A percentile compares a stretch with the other conserved stretches of the same genome.
Conservation (phyloP, 139 green algal species). For the Chlamydomonas sp. region DNA sequence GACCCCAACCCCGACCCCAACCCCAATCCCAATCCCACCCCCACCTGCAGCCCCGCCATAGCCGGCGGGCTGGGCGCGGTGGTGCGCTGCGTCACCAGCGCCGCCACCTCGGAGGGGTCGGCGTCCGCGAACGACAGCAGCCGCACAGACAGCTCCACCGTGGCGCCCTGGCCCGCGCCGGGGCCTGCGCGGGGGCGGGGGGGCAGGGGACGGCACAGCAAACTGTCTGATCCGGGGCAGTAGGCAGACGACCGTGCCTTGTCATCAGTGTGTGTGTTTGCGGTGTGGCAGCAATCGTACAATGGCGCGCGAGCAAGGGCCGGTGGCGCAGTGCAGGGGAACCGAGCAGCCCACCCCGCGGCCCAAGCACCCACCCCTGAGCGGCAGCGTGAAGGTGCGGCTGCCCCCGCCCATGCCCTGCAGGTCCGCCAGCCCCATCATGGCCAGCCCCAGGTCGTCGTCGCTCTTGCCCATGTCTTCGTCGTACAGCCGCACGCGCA, state of each 20-base stretch:
- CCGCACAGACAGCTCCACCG: neutral
- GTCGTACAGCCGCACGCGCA: constrained; percentile 62
- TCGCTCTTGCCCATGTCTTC: constrained; percentile 59
- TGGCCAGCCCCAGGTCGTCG: constrained; percentile 58
- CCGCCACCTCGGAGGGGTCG: constrained; percentile 13
- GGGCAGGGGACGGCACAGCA: neutral
- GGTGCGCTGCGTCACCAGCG: constrained; percentile 7
- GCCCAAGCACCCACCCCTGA: constrained; percentile 42
- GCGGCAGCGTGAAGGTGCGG: constrained; percentile 38
- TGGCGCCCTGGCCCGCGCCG: constrained; percentile 20
- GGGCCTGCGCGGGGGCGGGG: neutral
- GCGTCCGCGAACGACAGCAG: constrained; percentile 17
- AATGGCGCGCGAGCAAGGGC: no score
- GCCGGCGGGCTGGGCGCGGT: constrained; percentile 25
- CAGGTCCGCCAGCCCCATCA: constrained; percentile 43
- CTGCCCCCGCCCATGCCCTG: neutral
- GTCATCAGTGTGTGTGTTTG: no score
- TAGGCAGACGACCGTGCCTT: no score
- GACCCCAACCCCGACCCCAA: neutral
- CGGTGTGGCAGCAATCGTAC: no score
- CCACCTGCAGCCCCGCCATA: constrained; percentile 27
- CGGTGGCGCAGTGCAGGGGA: no score
- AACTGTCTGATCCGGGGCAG: neutral
- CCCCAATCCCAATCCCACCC: neutral
- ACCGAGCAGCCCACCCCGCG: no score